Conservation (phyloP, 352 stramenopile species). For the Pythium dissimile region DNA sequence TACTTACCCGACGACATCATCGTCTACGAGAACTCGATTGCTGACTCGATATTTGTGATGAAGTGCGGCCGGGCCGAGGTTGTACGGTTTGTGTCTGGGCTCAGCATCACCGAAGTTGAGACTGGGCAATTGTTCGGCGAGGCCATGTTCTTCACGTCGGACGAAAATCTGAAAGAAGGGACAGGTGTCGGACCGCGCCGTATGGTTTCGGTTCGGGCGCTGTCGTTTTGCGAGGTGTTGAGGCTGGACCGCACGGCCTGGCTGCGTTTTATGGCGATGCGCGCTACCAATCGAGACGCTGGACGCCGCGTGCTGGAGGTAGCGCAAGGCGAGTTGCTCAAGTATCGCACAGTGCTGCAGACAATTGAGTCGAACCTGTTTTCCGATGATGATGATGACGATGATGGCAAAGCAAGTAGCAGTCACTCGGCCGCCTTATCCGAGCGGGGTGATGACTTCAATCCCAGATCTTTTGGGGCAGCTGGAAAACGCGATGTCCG, state of each 20-base stretch:
- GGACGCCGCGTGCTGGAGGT: slow-evolving; percentile 10
- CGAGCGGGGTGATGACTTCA: neutral
- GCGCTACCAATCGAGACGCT: slow-evolving; percentile 9
- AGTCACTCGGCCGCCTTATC: neutral
- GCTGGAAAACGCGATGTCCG: neutral
- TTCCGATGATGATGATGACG: neutral
- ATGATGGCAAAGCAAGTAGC: neutral
- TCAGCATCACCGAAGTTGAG: slow-evolving; percentile 16
- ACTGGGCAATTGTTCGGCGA: slow-evolving; percentile 27
- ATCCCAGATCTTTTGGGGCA: neutral
- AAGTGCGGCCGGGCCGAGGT: slow-evolving; percentile 18
- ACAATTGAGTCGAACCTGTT: slow-evolving; percentile 15
- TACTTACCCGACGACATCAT: slow-evolving; percentile 31
- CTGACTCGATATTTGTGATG: slow-evolving; percentile 23
- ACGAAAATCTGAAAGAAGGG: neutral
- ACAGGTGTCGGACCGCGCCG: slow-evolving; percentile 2
- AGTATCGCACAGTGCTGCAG: slow-evolving; percentile 14
- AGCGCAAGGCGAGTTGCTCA: slow-evolving; percentile 18
- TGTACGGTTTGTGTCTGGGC: slow-evolving; percentile 1
- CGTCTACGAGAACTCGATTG: slow-evolving; percentile 20
- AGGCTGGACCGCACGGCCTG: slow-evolving; percentile 15
- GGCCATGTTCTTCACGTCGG: slow-evolving; percentile 22
- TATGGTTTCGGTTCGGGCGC: slow-evolving; percentile 20
- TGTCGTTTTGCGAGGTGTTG: slow-evolving; percentile 26
- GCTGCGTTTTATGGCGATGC: slow-evolving; percentile 18